Percentiles rank a stretch among this genome's conserved stretches.
Evolutionary conservation across 352 stramenopile genomes (phyloP).

Genomic region (Phytophthora constricta): DNA sequence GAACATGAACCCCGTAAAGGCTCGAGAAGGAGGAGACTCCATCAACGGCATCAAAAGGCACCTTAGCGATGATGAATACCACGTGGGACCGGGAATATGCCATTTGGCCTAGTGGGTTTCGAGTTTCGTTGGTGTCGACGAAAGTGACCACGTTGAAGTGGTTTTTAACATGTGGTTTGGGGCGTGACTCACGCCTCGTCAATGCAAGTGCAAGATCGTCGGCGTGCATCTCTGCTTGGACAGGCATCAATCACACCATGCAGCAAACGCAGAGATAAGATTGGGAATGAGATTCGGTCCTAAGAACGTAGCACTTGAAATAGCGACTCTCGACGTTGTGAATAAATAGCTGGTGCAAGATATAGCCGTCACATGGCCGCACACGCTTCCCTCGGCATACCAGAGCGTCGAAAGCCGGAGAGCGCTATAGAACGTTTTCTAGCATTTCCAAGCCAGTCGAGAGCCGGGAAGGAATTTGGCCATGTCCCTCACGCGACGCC

Average conservation of each 20-base stretch:
- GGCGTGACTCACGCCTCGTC: too few relatives aligned
- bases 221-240: not conserved
- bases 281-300: not conserved
- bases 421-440: not conserved
- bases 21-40: not conserved
- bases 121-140: slow-evolving; percentile 39
- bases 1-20: slow-evolving; percentile 25
- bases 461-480: slow-evolving; percentile 2
- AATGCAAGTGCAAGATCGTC: too few relatives aligned
- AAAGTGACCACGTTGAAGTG: slow-evolving; percentile 22
- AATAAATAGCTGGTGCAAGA: not conserved
- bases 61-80: slow-evolving; percentile 21
- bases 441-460: slow-evolving; percentile 17
- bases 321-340: not conserved
- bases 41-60: slow-evolving; percentile 8
- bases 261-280: not conserved
- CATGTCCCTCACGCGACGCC: slow-evolving; percentile 60
- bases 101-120: slow-evolving; percentile 13
- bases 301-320: not conserved
- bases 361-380: not conserved
- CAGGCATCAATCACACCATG: too few relatives aligned
- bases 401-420: slow-evolving; percentile 6
- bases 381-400: not conserved
- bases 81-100: slow-evolving; percentile 21
- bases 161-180: not conserved